A percentile compares a stretch with the other conserved stretches of the same genome.
Evolutionary conservation across 2,329 filamentous ascomycete genomes (phyloP).

Genomic region (Xylariaceae sp.): DNA sequence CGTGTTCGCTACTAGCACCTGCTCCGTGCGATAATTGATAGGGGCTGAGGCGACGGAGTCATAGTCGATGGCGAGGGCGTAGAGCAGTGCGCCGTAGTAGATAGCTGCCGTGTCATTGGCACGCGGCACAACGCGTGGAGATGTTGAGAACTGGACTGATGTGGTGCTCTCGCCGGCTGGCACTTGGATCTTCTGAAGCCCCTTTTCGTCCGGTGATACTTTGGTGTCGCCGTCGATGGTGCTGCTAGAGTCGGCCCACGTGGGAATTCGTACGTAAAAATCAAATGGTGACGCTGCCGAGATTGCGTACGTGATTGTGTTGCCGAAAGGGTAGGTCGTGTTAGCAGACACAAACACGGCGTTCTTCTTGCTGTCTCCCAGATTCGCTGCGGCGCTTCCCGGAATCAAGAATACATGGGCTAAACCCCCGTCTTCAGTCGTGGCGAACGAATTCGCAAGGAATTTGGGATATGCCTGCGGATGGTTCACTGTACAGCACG

Average conservation of each 20-base stretch:
- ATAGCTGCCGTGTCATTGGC: conserved; percentile 42
- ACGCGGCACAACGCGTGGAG: conserved; percentile 37
- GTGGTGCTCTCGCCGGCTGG: conserved; percentile 31
- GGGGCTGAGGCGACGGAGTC: no score
- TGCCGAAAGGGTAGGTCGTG: conserved; percentile 53
- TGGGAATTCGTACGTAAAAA: conserved; percentile 43
- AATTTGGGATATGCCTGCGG: conserved; percentile 63
- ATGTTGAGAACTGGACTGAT: conserved; percentile 34
- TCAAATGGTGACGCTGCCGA: conserved; percentile 37
- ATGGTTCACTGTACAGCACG: conserved; percentile 64
- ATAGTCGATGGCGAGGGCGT: conserved; percentile 39
- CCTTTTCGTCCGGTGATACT: conserved; percentile 29
- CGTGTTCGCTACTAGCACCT: conserved; percentile 23
- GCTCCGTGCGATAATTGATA: conserved; percentile 31
- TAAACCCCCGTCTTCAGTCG: conserved; percentile 51
- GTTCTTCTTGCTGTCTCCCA: conserved; percentile 47
- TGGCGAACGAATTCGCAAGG: conserved; percentile 53
- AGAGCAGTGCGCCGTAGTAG: conserved; percentile 42
- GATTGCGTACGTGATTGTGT: conserved; percentile 40
- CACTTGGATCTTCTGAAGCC: conserved; percentile 36
- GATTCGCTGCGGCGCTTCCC: conserved; percentile 46
- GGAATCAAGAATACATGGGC: conserved; percentile 60
- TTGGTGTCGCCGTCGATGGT: conserved; percentile 19
- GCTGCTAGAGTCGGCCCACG: conserved; percentile 37
- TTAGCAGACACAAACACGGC: conserved; percentile 51